Evolutionary conservation across 2,329 filamentous ascomycete genomes (phyloP).

Genomic region (Parastagonospora avenae): DNA sequence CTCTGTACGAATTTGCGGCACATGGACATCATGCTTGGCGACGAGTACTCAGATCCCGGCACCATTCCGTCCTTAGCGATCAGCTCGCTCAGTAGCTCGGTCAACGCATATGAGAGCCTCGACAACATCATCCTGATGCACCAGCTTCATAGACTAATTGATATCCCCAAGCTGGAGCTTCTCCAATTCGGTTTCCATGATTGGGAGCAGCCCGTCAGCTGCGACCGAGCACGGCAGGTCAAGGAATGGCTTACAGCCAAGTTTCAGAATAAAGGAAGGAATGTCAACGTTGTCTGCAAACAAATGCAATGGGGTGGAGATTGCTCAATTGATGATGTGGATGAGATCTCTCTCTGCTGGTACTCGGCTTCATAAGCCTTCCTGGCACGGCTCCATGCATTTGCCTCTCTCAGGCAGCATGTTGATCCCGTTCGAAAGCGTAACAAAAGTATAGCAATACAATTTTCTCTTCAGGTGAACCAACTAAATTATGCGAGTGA

Average conservation of each 20-base stretch:
- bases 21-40: constrained; percentile 7
- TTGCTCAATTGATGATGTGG: not conserved
- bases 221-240: constrained; percentile 5
- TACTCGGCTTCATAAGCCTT: not conserved
- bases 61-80: constrained; percentile 5
- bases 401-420: too few species aligned
- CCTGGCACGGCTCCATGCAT: too few species aligned
- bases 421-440: too few species aligned
- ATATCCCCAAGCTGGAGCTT: constrained; percentile 3
- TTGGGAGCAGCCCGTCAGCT: constrained; percentile 6
- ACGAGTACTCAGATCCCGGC: constrained; percentile 6
- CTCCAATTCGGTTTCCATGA: constrained; percentile 12
- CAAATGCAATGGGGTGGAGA: constrained; percentile 6
- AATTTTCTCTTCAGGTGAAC: too few species aligned
- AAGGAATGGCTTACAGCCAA: constrained; percentile 7
- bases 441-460: too few species aligned
- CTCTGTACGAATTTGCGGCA: constrained; percentile 5
- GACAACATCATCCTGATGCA: constrained; percentile 9
- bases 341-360: not conserved
- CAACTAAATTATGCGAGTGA: too few species aligned
- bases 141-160: constrained; percentile 3
- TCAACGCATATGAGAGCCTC: constrained; percentile 10
- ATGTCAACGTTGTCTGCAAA: constrained; percentile 5
- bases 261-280: constrained; percentile 1
- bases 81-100: constrained; percentile 4